Percentiles rank a stretch among this genome's conserved stretches.
These are phyloP conservation scores for Laguncularia racemosa DNA, from an alignment of 345 rosid genomes.

Conservation along the genomic window DNA sequence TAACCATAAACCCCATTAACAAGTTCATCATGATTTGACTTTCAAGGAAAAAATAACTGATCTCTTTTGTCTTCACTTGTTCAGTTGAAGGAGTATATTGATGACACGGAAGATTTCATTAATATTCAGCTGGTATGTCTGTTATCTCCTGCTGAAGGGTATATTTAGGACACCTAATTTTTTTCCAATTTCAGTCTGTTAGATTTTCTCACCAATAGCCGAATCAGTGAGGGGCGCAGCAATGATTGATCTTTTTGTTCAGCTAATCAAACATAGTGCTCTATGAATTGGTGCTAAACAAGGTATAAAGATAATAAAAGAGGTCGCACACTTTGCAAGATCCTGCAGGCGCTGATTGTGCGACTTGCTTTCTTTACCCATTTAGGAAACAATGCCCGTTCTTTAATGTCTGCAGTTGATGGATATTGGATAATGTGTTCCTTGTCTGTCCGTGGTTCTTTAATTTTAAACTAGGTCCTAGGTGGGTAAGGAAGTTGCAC, in stretches of 20 bases:
- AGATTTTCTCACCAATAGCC: background rate
- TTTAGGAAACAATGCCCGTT: no score
- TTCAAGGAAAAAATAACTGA: background rate
- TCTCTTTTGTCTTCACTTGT: slow-evolving; percentile 11
- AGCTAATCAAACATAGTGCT: background rate
- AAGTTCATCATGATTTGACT: slow-evolving; percentile 1
- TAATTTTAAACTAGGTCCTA: no score
- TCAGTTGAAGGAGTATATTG: slow-evolving; percentile 97
- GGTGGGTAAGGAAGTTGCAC: no score
- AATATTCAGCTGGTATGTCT: slow-evolving; percentile 82
- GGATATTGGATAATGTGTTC: no score
- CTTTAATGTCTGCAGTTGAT: no score
- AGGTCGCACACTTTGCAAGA: no score
- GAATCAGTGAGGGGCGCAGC: background rate
- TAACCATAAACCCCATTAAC: slow-evolving; percentile 14
- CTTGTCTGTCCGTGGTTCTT: no score
- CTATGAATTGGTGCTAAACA: background rate
- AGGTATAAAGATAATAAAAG: no score
- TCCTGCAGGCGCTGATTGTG: no score
- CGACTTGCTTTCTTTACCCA: no score
- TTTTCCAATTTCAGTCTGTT: background rate
- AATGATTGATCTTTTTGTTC: no score
- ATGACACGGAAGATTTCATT: slow-evolving; percentile 94
- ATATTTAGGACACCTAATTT: background rate
- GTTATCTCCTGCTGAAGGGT: slow-evolving; percentile 1